Evolutionary conservation across 371 early-diverging fungal genomes (phyloP).

Genomic region (Mortierella polycephala): DNA sequence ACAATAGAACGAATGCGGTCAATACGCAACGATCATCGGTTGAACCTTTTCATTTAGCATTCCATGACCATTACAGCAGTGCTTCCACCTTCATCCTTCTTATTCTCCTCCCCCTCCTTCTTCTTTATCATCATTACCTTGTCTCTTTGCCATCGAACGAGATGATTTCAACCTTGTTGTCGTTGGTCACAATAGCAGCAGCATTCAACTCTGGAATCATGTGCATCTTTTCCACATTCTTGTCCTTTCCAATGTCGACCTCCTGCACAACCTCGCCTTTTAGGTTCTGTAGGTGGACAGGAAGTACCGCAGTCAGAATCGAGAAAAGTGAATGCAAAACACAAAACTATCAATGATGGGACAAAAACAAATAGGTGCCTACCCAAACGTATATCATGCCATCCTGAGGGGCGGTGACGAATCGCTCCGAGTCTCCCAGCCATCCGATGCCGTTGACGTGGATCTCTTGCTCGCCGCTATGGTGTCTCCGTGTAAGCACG

Average conservation of each 20-base stretch:
- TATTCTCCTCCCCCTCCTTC: not conserved
- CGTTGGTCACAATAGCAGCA: slow-evolving; percentile 13
- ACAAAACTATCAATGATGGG: not conserved
- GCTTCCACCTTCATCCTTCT: not conserved
- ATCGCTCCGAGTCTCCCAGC: slow-evolving; percentile 32
- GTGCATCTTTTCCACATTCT: slow-evolving; percentile 3
- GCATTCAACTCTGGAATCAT: slow-evolving; percentile 32
- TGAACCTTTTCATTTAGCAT: not conserved
- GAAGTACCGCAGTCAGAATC: too few relatives aligned
- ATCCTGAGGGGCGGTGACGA: slow-evolving; percentile 17
- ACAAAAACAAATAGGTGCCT: slow-evolving; percentile 5
- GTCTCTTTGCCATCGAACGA: slow-evolving; percentile 15
- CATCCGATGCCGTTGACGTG: slow-evolving; percentile 28
- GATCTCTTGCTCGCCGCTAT: slow-evolving; percentile 6
- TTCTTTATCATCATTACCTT: slow-evolving; percentile 13
- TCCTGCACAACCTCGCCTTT: slow-evolving; percentile 25
- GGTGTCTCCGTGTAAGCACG: slow-evolving; percentile 21
- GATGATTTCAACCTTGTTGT: slow-evolving; percentile 10
- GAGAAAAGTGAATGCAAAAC: too few relatives aligned
- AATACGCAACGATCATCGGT: not conserved
- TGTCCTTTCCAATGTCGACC: slow-evolving; percentile 3
- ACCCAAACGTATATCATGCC: slow-evolving; percentile 36
- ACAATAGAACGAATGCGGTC: not conserved
- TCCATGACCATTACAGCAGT: not conserved
- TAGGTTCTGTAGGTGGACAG: slow-evolving; percentile 16